Evolutionary conservation across 2,329 filamentous ascomycete species (phyloP).

Genomic region (Fusarium subglutinans): DNA sequence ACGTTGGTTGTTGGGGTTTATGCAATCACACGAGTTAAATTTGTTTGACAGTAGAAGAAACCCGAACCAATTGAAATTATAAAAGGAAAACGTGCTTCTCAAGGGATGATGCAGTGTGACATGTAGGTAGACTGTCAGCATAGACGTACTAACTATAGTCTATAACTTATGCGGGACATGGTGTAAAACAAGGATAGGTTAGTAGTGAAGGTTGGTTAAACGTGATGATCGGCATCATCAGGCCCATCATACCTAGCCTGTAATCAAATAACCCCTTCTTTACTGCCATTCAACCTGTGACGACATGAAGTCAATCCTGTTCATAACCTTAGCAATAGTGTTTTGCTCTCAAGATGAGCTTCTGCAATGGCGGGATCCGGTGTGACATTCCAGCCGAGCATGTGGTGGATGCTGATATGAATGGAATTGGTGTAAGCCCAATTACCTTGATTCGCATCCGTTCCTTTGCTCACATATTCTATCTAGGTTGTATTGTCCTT

Average conservation of each 20-base stretch:
- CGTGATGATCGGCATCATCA: constrained; percentile 7
- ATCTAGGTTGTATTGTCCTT: constrained; percentile 14
- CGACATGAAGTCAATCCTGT: neutral
- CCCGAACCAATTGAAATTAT: neutral
- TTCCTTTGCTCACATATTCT: neutral
- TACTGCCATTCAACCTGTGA: neutral
- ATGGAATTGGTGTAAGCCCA: constrained; percentile 20
- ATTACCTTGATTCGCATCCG: neutral
- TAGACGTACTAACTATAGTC: neutral
- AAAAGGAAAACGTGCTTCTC: neutral
- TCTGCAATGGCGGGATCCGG: constrained; percentile 1
- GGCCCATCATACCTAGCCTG: neutral
- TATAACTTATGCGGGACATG: neutral
- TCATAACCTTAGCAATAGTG: neutral
- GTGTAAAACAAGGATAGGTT: constrained; percentile 12
- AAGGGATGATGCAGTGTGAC: neutral
- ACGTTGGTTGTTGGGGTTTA: neutral
- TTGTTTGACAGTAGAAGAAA: neutral
- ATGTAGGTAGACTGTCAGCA: neutral
- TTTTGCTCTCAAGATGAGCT: neutral
- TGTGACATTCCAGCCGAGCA: neutral
- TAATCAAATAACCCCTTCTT: neutral
- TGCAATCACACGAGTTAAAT: neutral
- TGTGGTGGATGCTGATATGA: constrained; percentile 26
- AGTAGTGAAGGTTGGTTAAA: neutral